phyloP scores from a whole-genome alignment of 106 monocot genomes.

The Apostasia shenzhenica region DNA sequence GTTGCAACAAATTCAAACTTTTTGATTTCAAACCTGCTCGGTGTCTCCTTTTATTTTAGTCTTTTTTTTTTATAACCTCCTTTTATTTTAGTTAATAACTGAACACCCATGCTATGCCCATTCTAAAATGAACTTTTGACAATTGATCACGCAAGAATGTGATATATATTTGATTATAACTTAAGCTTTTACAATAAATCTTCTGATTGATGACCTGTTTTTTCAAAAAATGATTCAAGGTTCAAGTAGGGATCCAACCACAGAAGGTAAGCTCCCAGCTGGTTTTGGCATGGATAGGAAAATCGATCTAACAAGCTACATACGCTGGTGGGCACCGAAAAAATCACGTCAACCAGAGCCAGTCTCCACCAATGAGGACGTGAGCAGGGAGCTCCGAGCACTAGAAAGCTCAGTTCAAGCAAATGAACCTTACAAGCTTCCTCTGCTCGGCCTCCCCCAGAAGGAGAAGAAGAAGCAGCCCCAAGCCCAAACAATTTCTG shows the following conservation, averaged over 20 bases:
- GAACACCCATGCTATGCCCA: too few relatives aligned
- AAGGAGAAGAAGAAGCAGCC: constrained; percentile 33
- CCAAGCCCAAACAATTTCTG: constrained; percentile 27
- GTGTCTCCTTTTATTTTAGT: too few relatives aligned
- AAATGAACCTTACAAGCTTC: constrained; percentile 74
- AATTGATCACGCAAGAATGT: too few relatives aligned
- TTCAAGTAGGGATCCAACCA: constrained; percentile 38
- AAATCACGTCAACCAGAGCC: constrained; percentile 38
- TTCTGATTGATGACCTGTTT: not conserved
- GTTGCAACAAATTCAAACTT: too few relatives aligned
- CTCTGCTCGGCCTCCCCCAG: constrained; percentile 42
- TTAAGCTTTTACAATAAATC: too few relatives aligned
- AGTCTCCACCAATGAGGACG: constrained; percentile 35
- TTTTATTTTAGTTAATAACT: too few relatives aligned
- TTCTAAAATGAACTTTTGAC: too few relatives aligned
- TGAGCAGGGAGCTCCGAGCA: constrained; percentile 44
- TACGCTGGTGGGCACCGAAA: constrained; percentile 81
- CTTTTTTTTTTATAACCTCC: too few relatives aligned
- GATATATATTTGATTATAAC: too few relatives aligned
- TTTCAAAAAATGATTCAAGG: constrained; percentile 14
- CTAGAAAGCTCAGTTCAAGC: constrained; percentile 41
- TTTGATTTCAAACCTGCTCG: too few relatives aligned
- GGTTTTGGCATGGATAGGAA: constrained; percentile 66
- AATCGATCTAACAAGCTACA: constrained; percentile 72
- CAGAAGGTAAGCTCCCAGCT: constrained; percentile 44